Base-by-base conservation (phyloP, 305 asterid genomes). In the Fraxinus floribunda region DNA sequence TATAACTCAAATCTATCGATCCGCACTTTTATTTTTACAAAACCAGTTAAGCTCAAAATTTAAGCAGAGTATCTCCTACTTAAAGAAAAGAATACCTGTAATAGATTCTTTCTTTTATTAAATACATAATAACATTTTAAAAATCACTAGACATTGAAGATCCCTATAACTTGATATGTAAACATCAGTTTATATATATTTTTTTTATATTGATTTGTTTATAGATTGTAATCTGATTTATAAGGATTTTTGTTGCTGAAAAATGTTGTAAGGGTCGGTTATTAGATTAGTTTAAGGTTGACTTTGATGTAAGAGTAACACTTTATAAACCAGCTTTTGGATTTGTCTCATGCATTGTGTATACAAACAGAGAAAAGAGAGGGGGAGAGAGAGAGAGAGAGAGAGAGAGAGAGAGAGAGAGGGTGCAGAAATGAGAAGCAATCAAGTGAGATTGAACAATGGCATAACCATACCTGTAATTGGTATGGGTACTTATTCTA, bases 401-500 rank as follows among this genome's bases (percentile, higher is more conserved):
- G 64, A 7, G 9, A 52, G 3, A 15, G 2, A 52, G 62, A 7
- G 8, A 52, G 22, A 49, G 60, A 49, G 60, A 49, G 20, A 49
- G 60, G 1, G 9, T 4, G 62, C 62, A 16, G 64, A 52, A 16
- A 52, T 88, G 92, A 89, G 82, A 78, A 87, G 80, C 81, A 86
- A 87, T 73, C 71, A 82, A 77, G 87, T 88, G 85, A 88, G 91
- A 62, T 82, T 94, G 90, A 94, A 92, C 89, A 93, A 90, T 86
- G 98, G 97, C 52, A 83, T 82, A 74, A 60, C 83, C 84, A 89
- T 93, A 75, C 97, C 98, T 0, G 7, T 88, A 22, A 79, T 94
- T 62, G 97, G 97, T 10, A 86, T 93, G 87, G 98, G 97, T 4
- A 93, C 98, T 6, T 94, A 90, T 82, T 89, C 98, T 0, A 66